Percentiles rank a stretch among this genome's conserved stretches.
phyloP scores from a whole-genome alignment of 2,329 filamentous ascomycete genomes.

The Alternaria hordeiaustralica region DNA sequence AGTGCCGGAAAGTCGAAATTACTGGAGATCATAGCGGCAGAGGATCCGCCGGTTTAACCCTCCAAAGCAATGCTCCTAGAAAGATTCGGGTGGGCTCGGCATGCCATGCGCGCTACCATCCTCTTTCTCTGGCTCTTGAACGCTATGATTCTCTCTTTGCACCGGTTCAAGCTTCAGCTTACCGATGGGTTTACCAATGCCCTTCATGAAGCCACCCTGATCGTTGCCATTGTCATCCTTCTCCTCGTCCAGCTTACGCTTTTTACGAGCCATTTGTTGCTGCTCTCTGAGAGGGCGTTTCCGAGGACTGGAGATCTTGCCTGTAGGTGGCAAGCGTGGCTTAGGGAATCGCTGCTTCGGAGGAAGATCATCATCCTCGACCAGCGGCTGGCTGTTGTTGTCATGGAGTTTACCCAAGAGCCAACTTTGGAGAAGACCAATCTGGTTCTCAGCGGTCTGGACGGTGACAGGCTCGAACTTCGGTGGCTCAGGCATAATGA shows the following conservation, averaged over 20 bases:
- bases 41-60: neutral
- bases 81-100: conserved; percentile 83
- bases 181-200: conserved; percentile 63
- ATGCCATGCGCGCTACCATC: conserved; percentile 73
- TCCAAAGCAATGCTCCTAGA: conserved; percentile 17
- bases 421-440: conserved; percentile 89
- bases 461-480: conserved; percentile 78
- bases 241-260: conserved; percentile 70
- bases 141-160: conserved; percentile 65
- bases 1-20: conserved; percentile 6
- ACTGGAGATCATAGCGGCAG: neutral
- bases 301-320: conserved; percentile 85
- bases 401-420: conserved; percentile 88
- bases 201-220: conserved; percentile 37
- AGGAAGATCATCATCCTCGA: conserved; percentile 95
- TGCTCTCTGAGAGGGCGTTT: conserved; percentile 84
- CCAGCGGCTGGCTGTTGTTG: conserved; percentile 79
- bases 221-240: conserved; percentile 47
- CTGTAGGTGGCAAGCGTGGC: conserved; percentile 70
- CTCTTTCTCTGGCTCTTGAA: conserved; percentile 70
- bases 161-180: conserved; percentile 56
- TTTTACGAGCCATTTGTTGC: conserved; percentile 84
- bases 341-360: conserved; percentile 81
- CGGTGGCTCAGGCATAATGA: conserved; percentile 71
- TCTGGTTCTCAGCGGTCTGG: conserved; percentile 78